Evolutionary conservation across 192 early-diverging fungal species (phyloP).

Genomic region (Coemansia sp.): DNA sequence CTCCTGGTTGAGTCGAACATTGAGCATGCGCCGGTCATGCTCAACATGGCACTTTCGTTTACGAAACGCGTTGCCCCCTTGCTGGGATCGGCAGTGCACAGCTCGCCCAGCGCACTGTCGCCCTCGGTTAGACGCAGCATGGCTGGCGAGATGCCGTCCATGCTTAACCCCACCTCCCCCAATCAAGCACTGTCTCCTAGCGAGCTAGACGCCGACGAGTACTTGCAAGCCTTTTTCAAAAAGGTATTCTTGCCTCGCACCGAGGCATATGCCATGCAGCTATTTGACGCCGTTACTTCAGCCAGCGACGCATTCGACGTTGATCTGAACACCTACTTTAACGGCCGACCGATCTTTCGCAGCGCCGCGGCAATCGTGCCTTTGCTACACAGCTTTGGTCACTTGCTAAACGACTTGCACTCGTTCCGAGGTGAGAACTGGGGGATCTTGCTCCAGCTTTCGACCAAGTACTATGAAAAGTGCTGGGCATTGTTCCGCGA

Average conservation of each 20-base stretch:
- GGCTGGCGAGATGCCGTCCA: constrained; percentile 25
- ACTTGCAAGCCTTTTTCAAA: constrained; percentile 60
- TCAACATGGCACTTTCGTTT: constrained; percentile 52
- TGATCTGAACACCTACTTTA: constrained; percentile 38
- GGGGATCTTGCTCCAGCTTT: constrained; percentile 48
- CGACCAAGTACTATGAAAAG: constrained; percentile 44
- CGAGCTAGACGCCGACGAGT: constrained; percentile 58
- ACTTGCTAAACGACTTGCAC: constrained; percentile 42
- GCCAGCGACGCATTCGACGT: constrained; percentile 50
- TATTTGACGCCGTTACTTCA: constrained; percentile 33
- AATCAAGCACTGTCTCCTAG: constrained; percentile 18
- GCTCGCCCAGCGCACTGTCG: constrained; percentile 32
- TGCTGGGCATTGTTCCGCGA: constrained; percentile 52
- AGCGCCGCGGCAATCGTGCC: constrained; percentile 50
- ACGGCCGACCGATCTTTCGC: constrained; percentile 53
- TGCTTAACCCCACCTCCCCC: constrained; percentile 11
- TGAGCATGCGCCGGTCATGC: constrained; percentile 54
- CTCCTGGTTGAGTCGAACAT: constrained; percentile 51
- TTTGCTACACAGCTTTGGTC: constrained; percentile 41
- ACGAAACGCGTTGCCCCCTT: constrained; percentile 38
- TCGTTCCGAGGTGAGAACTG: constrained; percentile 51
- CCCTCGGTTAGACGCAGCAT: constrained; percentile 52
- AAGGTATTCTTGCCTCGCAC: constrained; percentile 78
- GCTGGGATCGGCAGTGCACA: constrained; percentile 15
- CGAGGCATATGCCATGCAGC: constrained; percentile 78